phyloP scores from a whole-genome alignment of 176 grass and related monocot species.

The Leersia perrieri region DNA sequence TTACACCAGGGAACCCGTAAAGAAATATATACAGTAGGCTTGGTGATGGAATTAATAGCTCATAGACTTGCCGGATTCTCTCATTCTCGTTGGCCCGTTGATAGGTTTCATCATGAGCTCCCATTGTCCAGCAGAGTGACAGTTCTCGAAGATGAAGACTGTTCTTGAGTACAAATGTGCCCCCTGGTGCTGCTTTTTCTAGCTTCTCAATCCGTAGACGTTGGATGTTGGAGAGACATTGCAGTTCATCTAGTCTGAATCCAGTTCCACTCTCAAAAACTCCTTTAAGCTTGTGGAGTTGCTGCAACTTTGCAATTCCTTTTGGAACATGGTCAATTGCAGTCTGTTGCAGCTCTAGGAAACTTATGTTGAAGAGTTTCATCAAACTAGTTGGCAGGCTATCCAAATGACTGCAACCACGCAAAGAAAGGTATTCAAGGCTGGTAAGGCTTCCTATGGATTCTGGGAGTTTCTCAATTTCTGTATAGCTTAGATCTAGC shows the following conservation, averaged over 20 bases:
- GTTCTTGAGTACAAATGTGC: neutral
- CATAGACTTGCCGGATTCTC: neutral
- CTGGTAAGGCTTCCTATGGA: constrained; percentile 20
- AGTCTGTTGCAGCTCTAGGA: neutral
- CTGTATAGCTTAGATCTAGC: neutral
- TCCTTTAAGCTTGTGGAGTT: constrained; percentile 17
- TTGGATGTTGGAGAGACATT: constrained; percentile 9
- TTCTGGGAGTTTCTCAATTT: constrained; percentile 7
- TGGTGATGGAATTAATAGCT: neutral
- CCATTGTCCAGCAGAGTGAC: neutral
- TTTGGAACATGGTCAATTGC: constrained; percentile 18
- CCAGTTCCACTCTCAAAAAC: constrained; percentile 6
- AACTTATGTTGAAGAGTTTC: constrained; percentile 18
- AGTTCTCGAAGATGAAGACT: neutral
- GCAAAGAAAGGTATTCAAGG: constrained; percentile 21
- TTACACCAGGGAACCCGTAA: no score
- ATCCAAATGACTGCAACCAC: neutral
- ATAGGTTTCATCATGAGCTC: neutral
- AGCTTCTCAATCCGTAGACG: neutral
- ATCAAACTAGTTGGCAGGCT: constrained; percentile 22
- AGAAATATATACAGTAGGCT: neutral
- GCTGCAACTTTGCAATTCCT: constrained; percentile 31
- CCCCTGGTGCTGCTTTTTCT: neutral
- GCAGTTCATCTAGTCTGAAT: constrained; percentile 34
- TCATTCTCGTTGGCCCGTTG: neutral